Evolutionary conservation across 1,284 basidiomycete genomes (phyloP).

Genomic region (Mycosarcoma mackinlayi): DNA sequence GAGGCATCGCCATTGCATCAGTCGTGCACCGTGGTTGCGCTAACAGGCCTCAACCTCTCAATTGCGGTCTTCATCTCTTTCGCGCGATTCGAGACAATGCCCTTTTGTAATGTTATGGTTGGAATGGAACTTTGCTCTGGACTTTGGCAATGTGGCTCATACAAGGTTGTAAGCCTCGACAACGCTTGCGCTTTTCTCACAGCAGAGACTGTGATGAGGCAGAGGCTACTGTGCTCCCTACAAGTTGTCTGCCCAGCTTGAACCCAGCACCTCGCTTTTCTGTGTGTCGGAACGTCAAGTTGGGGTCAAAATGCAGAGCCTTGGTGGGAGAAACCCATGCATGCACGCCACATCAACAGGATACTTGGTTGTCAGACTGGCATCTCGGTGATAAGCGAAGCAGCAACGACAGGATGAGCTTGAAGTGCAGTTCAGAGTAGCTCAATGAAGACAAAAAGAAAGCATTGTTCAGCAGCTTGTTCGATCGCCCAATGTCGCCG

Average conservation of each 20-base stretch:
- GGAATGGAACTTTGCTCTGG: conserved; percentile 1
- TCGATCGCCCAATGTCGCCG: no score
- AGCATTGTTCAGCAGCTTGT: no score
- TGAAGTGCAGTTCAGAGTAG: not conserved
- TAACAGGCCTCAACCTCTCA: not conserved
- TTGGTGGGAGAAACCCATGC: no score
- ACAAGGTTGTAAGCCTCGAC: not conserved
- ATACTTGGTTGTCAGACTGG: no score
- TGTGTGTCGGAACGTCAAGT: no score
- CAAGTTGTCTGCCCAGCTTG: not conserved
- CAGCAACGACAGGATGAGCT: not conserved
- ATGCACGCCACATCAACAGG: no score
- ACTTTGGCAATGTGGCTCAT: not conserved
- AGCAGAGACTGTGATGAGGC: conserved; percentile 3
- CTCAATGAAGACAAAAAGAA: not conserved
- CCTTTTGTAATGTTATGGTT: not conserved
- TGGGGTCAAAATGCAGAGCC: not conserved
- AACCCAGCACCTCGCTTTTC: no score
- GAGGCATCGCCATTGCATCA: no score
- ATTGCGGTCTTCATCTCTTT: conserved; percentile 1
- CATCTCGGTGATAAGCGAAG: not conserved
- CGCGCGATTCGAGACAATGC: no score
- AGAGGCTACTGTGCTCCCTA: not conserved
- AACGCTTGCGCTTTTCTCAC: not conserved
- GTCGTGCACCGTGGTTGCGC: not conserved